Conservation (phyloP, 768 basidiomycete genomes). For the Chalciporus sphaerocephalus region DNA sequence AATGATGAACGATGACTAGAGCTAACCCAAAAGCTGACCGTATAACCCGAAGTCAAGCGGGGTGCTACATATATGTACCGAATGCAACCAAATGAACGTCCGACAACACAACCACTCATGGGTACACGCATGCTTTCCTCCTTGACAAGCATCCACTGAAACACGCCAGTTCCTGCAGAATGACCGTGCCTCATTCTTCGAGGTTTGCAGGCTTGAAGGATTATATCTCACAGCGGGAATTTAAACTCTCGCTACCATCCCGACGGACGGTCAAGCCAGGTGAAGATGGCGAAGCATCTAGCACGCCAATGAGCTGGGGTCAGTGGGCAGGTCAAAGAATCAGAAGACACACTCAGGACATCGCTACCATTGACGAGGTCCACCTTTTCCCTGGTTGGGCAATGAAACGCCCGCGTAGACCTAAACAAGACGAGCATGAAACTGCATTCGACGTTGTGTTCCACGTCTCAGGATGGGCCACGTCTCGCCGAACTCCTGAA, state of each 20-base stretch:
- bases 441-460: conserved; percentile 65
- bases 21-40: no score
- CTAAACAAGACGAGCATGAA: conserved; percentile 22
- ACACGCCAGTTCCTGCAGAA: conserved; percentile 11
- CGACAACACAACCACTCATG: conserved; percentile 10
- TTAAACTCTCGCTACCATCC: conserved; percentile 26
- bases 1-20: no score
- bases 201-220: conserved; percentile 40
- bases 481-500: conserved; percentile 54
- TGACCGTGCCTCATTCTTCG: conserved; percentile 32
- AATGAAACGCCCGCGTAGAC: conserved; percentile 42
- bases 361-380: conserved; percentile 41
- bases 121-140: conserved; percentile 2
- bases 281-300: conserved; percentile 20
- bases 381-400: conserved; percentile 83
- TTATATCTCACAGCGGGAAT: conserved; percentile 46
- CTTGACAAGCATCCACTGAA: conserved; percentile 1
- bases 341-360: conserved; percentile 24
- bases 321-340: conserved; percentile 65
- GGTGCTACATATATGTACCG: neutral
- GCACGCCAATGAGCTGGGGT: conserved; percentile 45
- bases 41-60: no score
- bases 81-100: neutral
- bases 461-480: conserved; percentile 74
- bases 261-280: conserved; percentile 13